Base-by-base conservation (phyloP, 148 eudicot species). In the Euryodendron excelsum region DNA sequence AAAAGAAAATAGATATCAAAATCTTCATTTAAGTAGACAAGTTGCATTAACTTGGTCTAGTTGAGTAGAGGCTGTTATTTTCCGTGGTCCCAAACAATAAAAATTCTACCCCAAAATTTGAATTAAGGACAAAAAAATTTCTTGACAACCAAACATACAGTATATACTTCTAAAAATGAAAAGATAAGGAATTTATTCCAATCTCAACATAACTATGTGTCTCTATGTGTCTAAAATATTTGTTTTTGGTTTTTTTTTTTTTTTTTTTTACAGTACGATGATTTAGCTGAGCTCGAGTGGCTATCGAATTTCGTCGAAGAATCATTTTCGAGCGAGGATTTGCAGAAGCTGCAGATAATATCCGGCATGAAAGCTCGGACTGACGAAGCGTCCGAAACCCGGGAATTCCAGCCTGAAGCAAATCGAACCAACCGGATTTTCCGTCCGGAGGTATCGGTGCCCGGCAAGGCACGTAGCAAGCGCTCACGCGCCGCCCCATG, bases 261-360 rank as follows among this genome's bases (percentile, higher is more conserved):
- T 79, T 14, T 72, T 50, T 67, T 71, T 44, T 36, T 60, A 69
- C 91, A 94, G 97, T 83, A 84, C 78, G 97, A 92, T 61, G 98
- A 94, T 73, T 69, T 92, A 78, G 97, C 95, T 65, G 92, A 94
- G 89, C 88, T 94, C 56, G 97, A 94, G 85, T 92, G 97, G 97
- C 85, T 92, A 39, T 92, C 97, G 65, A 87, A 90, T 85, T 88
- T 92, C 68, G 91, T 91, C 58, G 98, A 91, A 67, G 98, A 92
- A 73, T 91, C 97, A 37, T 94, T 92, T 80, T 91, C 98, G 0
- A 84, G 84, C 63, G 90, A 90, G 74, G 96, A 92, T 53, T 63
- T 94, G 76, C 91, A 89, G 48, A 91, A 89, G 80, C 81, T 92
- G 80, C 90, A 88, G 21, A 76, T 90, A 45, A 81, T 87, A 20